phyloP scores from a whole-genome alignment of 805 yeast species.

The Candida vaughaniae region DNA sequence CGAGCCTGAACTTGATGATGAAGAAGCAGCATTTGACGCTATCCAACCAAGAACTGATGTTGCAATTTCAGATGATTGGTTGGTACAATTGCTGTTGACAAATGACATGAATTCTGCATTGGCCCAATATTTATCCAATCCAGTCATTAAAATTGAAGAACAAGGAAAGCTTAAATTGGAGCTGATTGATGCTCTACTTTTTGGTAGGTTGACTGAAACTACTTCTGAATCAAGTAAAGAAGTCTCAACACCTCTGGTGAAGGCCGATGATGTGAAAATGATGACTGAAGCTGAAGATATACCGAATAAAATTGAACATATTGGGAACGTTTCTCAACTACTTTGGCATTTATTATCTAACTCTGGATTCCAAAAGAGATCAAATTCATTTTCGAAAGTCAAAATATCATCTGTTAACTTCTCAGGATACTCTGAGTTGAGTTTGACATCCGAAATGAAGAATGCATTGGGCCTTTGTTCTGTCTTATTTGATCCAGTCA shows the following conservation, averaged over 20 bases:
- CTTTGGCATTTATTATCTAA: slow-evolving; percentile 18
- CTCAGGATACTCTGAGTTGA: slow-evolving; percentile 15
- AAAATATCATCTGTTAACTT: slow-evolving; percentile 16
- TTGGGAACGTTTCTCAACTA: not conserved
- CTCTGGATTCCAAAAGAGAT: slow-evolving; percentile 20
- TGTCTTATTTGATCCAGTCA: slow-evolving; percentile 47
- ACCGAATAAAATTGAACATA: slow-evolving; percentile 2
- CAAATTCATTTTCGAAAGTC: slow-evolving; percentile 28
- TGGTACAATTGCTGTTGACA: slow-evolving; percentile 56
- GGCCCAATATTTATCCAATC: slow-evolving; percentile 23
- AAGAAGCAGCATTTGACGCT: slow-evolving; percentile 23
- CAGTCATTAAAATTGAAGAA: slow-evolving; percentile 2
- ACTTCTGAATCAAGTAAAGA: slow-evolving; percentile 17
- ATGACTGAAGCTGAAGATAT: slow-evolving; percentile 9
- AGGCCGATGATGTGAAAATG: slow-evolving; percentile 5
- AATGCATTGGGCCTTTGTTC: slow-evolving; percentile 23
- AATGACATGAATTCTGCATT: slow-evolving; percentile 44
- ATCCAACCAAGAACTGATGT: slow-evolving; percentile 45
- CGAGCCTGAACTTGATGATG: slow-evolving; percentile 59
- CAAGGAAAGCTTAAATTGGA: slow-evolving; percentile 14
- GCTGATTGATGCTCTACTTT: slow-evolving; percentile 47
- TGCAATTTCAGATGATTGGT: slow-evolving; percentile 61
- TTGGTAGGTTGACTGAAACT: slow-evolving; percentile 41
- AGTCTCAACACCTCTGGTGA: slow-evolving; percentile 22
- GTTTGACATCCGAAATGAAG: slow-evolving; percentile 18